These are phyloP conservation scores for Pterulicium gracile DNA, from an alignment of 1,284 basidiomycete species.

Conservation along the genomic window DNA sequence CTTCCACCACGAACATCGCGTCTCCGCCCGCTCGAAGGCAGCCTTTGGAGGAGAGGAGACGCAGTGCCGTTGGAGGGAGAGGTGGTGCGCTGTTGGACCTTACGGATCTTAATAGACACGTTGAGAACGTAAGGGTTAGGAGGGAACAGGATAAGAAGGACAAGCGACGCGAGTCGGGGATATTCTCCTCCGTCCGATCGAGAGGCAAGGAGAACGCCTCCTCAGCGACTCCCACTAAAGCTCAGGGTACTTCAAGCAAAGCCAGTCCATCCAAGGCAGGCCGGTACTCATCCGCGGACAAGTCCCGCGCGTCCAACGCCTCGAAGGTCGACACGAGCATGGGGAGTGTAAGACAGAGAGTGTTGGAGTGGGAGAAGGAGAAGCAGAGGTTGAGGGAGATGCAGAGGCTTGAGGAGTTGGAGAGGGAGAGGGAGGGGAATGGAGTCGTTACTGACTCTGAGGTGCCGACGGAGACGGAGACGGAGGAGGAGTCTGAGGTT, in stretches of 20 bases:
- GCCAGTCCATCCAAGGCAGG: neutral
- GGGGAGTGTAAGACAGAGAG: conserved; percentile 37
- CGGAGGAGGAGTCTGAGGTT: conserved; percentile 9
- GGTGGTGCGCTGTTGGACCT: neutral
- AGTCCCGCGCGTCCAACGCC: conserved; percentile 9
- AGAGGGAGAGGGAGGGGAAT: conserved; percentile 31
- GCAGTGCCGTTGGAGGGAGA: neutral
- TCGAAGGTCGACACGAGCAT: conserved; percentile 16
- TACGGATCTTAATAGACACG: neutral
- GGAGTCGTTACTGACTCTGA: conserved; percentile 8
- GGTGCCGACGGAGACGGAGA: conserved; percentile 6
- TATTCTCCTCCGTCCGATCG: neutral
- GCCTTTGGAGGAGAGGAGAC: neutral
- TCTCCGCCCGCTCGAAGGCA: neutral
- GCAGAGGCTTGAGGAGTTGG: conserved; percentile 36
- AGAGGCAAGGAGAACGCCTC: neutral
- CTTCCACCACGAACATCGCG: neutral
- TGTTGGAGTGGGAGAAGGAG: conserved; percentile 49
- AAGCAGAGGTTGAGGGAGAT: conserved; percentile 44
- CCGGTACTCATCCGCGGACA: neutral
- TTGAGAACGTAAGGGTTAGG: neutral
- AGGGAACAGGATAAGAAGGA: neutral
- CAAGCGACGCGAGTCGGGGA: neutral
- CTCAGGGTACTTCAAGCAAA: too few relatives aligned
- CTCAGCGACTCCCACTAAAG: too few relatives aligned